Base-by-base conservation (phyloP, 352 stramenopile species). In the Globisporangium abappressorium region DNA sequence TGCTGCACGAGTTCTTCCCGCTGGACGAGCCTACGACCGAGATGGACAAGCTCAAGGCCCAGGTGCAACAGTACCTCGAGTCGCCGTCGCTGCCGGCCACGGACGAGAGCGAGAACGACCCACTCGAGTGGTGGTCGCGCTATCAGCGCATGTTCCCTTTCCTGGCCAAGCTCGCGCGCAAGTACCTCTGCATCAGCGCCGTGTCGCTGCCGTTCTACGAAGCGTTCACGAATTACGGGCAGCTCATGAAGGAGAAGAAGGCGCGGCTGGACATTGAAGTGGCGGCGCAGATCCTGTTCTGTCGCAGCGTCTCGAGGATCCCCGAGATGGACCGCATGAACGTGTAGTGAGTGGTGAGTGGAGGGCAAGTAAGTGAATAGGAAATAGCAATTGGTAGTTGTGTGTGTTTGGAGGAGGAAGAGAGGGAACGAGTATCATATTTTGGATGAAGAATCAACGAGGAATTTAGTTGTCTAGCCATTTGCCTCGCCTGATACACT, bases 291-390 rank as follows among this genome's bases (percentile, higher is more conserved):
- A 86, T 92, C 47, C 72, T 94, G 24, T 94, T 94, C 64, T 91
- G 85, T 64, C 81, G 84, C 47, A 92, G 84, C 47, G 86, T 91
- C 3, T 92, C 80, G 43, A 70, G 84, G 8, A 92, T 94, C 46
- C 82, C 84, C 14, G 87, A 94, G 70, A 94, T 94, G 84, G 84
- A 94, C 46, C 85, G 85, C 43, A 91, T 94, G 66, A 90, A 90
- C 61, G 84, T 89, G 47, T 26, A 55, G 47, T 6, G 47, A 55
- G 38, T 46, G 38, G 6, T 55, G 47, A 9, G 41, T 47, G 12
- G 8, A 47, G 24, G 24, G 24, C 30, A 2, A 33, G 30, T 33
- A 9, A 49, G 41, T 8, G 15, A 49, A 49, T 49, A 49, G 41
- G 41, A 22, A 49, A 49, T 49, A n/a, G 41, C 8, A 41, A 41